Evolutionary conservation across 2,329 filamentous ascomycete species (phyloP), one percentile per base, ranked within the genome.

Genomic region (Neopestalotiopsis clavispora): DNA sequence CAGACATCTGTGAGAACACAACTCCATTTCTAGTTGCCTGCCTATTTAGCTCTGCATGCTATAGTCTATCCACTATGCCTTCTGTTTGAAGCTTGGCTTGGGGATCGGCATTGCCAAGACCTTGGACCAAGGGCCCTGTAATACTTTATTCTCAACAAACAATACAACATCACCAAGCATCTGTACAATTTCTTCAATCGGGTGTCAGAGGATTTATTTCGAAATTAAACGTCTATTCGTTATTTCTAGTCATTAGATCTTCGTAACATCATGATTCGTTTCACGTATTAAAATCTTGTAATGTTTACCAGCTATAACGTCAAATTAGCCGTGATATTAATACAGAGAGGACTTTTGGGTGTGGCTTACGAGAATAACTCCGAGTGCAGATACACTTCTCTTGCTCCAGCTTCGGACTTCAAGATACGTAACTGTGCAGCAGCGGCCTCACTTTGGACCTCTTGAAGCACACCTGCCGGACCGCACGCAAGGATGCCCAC

Each of bases 401-500:
- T 68, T 9, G 75, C 74, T 4, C 74, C 72, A 17, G 71, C 32
- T 2, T 70, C 68, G 0, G 72, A 74, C 12, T 59, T 40, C 14
- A 76, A 49, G 30, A 77, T 73, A 34, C 75, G 70, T 34, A 73
- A 7, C 67, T 78, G 75, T 9, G 75, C 76, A 3, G 69, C 72
- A 7, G 75, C 75, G 34, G 76, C 76, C 66, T 74, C 76, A 14
- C 74, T 71, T 12, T 73, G 72, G 4, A 73, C 72, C 7, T 68
- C 69, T 64, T 73, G 71, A 61, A 77, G 66, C 40, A 78, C 69
- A 17, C 69, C 65, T 4, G 69, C 65, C 3, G 76, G 76, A 7
- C 76, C 75, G 59, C 76, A 78, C 34, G 73, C 74, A 4, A 70
- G 72, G 42, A 78, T 74, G 9, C 72, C 76, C 17, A 78, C 70